Evolutionary conservation across 2,329 filamentous ascomycete species (phyloP).

Genomic region (Chaetoscypha palmicola): DNA sequence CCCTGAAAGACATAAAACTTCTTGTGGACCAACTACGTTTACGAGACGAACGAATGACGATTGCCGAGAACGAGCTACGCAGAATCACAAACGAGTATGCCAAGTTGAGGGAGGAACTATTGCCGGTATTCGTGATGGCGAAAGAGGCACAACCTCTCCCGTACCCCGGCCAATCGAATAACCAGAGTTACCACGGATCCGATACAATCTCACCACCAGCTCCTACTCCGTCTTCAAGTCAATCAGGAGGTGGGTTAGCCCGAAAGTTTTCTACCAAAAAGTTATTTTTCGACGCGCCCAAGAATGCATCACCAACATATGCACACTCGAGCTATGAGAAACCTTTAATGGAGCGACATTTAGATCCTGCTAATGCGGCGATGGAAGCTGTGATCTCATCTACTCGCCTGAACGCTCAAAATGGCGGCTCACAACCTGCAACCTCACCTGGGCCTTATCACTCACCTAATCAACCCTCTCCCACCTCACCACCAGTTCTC

Average conservation of each 20-base stretch:
- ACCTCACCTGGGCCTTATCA: constrained; percentile 50
- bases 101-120: constrained; percentile 80
- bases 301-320: constrained; percentile 68
- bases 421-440: constrained; percentile 49
- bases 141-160: constrained; percentile 91
- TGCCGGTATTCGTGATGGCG: constrained; percentile 81
- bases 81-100: constrained; percentile 83
- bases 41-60: constrained; percentile 81
- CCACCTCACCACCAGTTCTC: constrained; percentile 53
- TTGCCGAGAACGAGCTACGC: constrained; percentile 76
- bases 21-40: constrained; percentile 84
- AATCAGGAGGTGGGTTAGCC: constrained; percentile 51
- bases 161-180: constrained; percentile 31
- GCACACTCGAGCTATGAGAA: constrained; percentile 62
- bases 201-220: constrained; percentile 48
- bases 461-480: constrained; percentile 62
- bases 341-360: constrained; percentile 53
- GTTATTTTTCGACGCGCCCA: constrained; percentile 65
- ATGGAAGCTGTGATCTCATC: constrained; percentile 60
- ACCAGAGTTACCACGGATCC: constrained; percentile 40
- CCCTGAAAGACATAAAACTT: constrained; percentile 85
- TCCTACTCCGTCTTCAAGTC: constrained; percentile 46
- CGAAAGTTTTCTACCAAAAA: constrained; percentile 72
- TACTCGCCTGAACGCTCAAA: constrained; percentile 64
- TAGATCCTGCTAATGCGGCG: constrained; percentile 64